Conservation (phyloP, 2,329 filamentous ascomycete genomes). For the Pseudocercospora fuligena region DNA sequence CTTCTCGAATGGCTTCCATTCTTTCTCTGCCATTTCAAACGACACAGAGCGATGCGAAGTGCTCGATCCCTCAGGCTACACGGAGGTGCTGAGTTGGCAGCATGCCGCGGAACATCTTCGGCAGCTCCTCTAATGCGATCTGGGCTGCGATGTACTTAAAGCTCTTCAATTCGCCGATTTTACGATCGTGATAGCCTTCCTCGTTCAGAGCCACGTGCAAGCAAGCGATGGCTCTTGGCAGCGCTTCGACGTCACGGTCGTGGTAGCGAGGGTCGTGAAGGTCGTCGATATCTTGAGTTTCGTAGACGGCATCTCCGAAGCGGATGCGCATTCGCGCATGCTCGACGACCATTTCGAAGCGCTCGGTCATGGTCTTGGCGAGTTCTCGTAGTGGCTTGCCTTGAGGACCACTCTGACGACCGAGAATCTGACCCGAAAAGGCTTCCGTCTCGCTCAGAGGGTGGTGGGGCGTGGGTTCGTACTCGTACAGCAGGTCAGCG, state of each 20-base stretch:
- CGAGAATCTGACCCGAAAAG: slow-evolving; percentile 63
- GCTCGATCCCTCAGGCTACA: no score
- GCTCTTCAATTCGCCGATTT: slow-evolving; percentile 49
- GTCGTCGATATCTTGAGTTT: slow-evolving; percentile 32
- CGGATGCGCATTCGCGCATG: slow-evolving; percentile 52
- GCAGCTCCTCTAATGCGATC: slow-evolving; percentile 56
- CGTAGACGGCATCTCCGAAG: slow-evolving; percentile 42
- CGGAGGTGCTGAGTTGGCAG: no score
- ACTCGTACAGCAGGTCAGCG: slow-evolving; percentile 53
- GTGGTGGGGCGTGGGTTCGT: slow-evolving; percentile 47
- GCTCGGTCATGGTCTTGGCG: slow-evolving; percentile 45
- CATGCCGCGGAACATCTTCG: slow-evolving; percentile 33
- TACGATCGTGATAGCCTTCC: slow-evolving; percentile 38
- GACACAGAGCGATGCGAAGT: background rate
- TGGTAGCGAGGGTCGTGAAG: slow-evolving; percentile 31
- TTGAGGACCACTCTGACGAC: slow-evolving; percentile 47
- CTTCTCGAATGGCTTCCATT: no score
- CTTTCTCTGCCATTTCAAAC: no score
- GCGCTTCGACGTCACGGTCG: slow-evolving; percentile 46
- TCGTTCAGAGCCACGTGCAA: slow-evolving; percentile 50
- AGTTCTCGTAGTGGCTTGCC: slow-evolving; percentile 42
- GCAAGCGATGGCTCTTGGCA: slow-evolving; percentile 58
- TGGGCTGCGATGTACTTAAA: slow-evolving; percentile 60
- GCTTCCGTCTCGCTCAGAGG: slow-evolving; percentile 59
- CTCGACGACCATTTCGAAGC: slow-evolving; percentile 48